A percentile compares a stretch with the other conserved stretches of the same genome.
Evolutionary conservation across 116 monocot species (phyloP).

Genomic region (Posidonia oceanica): DNA sequence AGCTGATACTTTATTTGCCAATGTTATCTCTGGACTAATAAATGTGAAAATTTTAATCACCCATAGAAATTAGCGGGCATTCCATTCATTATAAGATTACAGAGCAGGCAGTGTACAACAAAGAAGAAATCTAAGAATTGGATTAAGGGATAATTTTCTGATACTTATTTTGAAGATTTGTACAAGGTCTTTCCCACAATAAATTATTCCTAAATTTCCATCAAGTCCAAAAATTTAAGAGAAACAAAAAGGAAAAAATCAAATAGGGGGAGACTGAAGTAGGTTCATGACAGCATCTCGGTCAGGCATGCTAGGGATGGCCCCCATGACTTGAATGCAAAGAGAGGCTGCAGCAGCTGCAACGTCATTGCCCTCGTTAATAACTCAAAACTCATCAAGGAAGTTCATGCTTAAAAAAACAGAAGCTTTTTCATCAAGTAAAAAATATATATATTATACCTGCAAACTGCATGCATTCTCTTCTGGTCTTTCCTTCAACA

Average conservation of each 20-base stretch:
- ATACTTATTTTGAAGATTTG: no score
- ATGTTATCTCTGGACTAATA: no score
- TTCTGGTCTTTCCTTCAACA: constrained; percentile 58
- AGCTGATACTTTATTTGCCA: no score
- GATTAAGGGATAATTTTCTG: no score
- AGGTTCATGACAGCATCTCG: constrained; percentile 58
- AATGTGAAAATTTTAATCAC: no score
- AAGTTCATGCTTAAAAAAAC: neutral
- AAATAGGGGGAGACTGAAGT: constrained; percentile 21
- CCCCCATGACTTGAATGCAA: constrained; percentile 84
- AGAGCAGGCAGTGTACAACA: no score
- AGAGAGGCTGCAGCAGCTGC: constrained; percentile 95
- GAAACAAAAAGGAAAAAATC: neutral
- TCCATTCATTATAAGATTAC: no score
- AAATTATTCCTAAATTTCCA: no score
- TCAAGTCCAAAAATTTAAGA: no score
- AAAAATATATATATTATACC: constrained; percentile 16
- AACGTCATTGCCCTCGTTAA: constrained; percentile 1
- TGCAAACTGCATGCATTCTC: constrained; percentile 79
- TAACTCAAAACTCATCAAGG: neutral
- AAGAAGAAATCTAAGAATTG: no score
- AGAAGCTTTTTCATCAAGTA: constrained; percentile 1
- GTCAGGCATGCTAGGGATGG: constrained; percentile 96
- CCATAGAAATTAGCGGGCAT: no score
- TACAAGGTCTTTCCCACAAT: no score